Base-by-base conservation (phyloP, 2,329 filamentous ascomycete genomes). In the Xylaria polymorpha region DNA sequence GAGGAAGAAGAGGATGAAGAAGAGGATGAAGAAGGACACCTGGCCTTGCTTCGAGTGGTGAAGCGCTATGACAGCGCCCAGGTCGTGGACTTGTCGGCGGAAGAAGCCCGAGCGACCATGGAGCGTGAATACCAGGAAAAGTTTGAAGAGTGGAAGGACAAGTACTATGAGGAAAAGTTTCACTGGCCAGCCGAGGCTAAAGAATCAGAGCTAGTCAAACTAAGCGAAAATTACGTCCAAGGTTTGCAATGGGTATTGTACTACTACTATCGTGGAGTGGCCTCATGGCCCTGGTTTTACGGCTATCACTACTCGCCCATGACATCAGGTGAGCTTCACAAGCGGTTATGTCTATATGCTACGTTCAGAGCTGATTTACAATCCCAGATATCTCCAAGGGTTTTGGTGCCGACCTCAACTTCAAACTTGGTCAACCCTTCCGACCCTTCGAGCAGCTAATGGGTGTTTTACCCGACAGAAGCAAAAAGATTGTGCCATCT, bases 211-310 rank as follows among this genome's bases (percentile, higher is more conserved):
- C 86, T 98, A 77, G 90, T 85, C 63, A 91, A 92, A 72, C 85
- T 99, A 69, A 92, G 93, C 32, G 94, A 98, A 81, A 99, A 98
- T 81, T 99, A 99, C 76, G 94, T 99, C 7, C 93, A 99, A 81
- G 96, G 96, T 70, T 83, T 99, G 69, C 96, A 99, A 80, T 99
- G 96, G 97, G 96, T 99, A 51, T 85, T 99, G 59, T 98, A 92
- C 81, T 99, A 99, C 84, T 99, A 99, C 82, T 99, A 99, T 82
- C 91, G 91, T 63, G 96, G 96, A 71, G 96, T 99, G 69, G 96
- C 94, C 18, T 98, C 95, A 14, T 99, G 96, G 96, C 94, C 96
- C 15, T 99, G 96, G 96, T 99, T 93, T 82, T 99, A 98, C 81
- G 86, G 87, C 69, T 99, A 97, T 80, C 97, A 99, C 81, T 99